phyloP scores from a whole-genome alignment of 139 green algal species.

The Tetraselmis chui region DNA sequence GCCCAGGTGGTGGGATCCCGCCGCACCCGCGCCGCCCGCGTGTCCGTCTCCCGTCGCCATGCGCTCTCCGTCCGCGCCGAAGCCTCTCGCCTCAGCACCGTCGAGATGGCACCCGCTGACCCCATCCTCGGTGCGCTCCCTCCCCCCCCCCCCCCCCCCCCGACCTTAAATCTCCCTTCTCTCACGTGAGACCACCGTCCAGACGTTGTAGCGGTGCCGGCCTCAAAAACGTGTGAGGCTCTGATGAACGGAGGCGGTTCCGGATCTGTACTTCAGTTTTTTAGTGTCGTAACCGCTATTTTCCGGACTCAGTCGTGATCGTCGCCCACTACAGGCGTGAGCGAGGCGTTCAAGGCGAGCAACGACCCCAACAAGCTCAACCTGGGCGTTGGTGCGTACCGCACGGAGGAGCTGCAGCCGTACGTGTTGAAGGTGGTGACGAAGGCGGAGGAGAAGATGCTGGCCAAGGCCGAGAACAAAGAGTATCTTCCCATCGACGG shows the following conservation, averaged over 20 bases:
- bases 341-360: slow-evolving; percentile 62
- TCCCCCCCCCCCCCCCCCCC: no score
- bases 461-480: slow-evolving; percentile 80
- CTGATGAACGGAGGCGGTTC: no score
- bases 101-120: background rate
- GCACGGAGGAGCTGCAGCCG: slow-evolving; percentile 92
- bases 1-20: background rate
- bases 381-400: slow-evolving; percentile 90
- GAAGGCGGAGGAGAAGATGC: slow-evolving; percentile 87
- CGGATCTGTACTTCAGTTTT: no score
- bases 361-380: slow-evolving; percentile 69
- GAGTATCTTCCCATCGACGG: slow-evolving; percentile 95
- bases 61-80: no score
- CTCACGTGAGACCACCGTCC: no score
- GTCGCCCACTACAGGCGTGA: background rate
- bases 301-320: no score
- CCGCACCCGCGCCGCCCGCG: no score
- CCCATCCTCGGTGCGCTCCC: background rate
- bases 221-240: no score
- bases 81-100: background rate
- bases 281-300: no score
- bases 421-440: slow-evolving; percentile 88
- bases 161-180: no score
- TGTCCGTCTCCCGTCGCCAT: background rate
- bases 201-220: no score